phyloP scores from a whole-genome alignment of 225 moss, liverwort and hornwort species.

The Marchantia paleacea region DNA sequence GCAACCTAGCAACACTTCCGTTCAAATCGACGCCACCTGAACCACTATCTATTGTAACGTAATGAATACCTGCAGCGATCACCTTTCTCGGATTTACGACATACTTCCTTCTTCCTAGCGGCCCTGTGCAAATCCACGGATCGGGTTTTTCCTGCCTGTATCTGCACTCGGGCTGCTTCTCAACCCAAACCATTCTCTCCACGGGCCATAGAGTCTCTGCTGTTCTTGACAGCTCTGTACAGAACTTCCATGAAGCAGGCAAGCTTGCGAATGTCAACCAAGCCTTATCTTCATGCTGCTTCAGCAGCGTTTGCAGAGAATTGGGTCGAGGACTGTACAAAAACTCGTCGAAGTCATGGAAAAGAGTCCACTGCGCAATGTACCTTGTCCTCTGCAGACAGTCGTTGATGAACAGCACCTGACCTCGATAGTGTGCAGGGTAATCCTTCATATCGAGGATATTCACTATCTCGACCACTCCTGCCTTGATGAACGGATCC shows the following conservation, averaged over 20 bases:
- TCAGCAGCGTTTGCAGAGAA: constrained; percentile 38
- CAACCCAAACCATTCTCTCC: constrained; percentile 55
- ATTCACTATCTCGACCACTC: constrained; percentile 43
- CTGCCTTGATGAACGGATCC: constrained; percentile 48
- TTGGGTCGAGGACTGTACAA: constrained; percentile 44
- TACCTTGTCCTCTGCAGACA: constrained; percentile 49
- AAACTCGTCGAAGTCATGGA: constrained; percentile 62
- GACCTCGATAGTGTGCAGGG: constrained; percentile 49
- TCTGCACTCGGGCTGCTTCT: constrained; percentile 43
- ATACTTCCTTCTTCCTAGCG: constrained; percentile 54
- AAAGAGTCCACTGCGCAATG: constrained; percentile 49
- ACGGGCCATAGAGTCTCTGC: constrained; percentile 16
- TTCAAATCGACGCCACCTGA: constrained; percentile 38
- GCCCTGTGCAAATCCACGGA: constrained; percentile 42
- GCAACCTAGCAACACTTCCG: constrained; percentile 40
- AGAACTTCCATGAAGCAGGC: constrained; percentile 39
- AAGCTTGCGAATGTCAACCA: constrained; percentile 54
- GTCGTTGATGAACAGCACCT: constrained; percentile 58
- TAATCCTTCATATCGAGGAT: constrained; percentile 17
- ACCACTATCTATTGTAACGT: constrained; percentile 12
- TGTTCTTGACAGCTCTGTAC: constrained; percentile 15
- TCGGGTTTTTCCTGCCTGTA: constrained; percentile 24
- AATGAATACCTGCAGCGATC: constrained; percentile 48
- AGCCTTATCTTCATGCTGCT: constrained; percentile 31
- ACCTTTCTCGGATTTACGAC: constrained; percentile 44